Percentiles rank a stretch among this genome's conserved stretches.
Evolutionary conservation across 371 early-diverging fungal species (phyloP).

Genomic region (Apophysomyces variabilis): DNA sequence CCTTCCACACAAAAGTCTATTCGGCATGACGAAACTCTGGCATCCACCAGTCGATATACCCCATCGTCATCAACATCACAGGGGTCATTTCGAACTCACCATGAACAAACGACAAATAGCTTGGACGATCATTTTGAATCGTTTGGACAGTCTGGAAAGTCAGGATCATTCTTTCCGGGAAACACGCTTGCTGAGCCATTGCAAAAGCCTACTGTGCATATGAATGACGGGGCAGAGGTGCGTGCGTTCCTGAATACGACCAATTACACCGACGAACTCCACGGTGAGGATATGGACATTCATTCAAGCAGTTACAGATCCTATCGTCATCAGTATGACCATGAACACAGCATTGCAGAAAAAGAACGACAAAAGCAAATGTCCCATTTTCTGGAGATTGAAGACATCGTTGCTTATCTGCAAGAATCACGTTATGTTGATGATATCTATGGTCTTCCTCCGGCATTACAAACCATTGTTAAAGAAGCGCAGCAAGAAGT

Average conservation of each 20-base stretch:
- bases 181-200: background rate
- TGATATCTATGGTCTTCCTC: constrained; percentile 45
- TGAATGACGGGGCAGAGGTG: constrained; percentile 38
- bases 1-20: constrained; percentile 5
- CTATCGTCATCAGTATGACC: constrained; percentile 42
- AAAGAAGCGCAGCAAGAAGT: constrained; percentile 43
- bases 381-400: constrained; percentile 26
- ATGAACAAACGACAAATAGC: background rate
- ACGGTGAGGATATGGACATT: constrained; percentile 37
- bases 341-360: constrained; percentile 38
- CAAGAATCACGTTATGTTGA: constrained; percentile 35
- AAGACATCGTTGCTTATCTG: constrained; percentile 48
- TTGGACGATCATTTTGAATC: constrained; percentile 4
- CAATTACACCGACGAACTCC: constrained; percentile 35
- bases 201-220: background rate
- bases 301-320: constrained; percentile 29
- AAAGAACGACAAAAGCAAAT: constrained; percentile 18
- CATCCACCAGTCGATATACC: constrained; percentile 4
- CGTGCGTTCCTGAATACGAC: constrained; percentile 32
- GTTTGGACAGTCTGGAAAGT: background rate
- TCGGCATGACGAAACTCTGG: constrained; percentile 4
- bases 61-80: background rate
- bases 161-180: background rate
- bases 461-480: constrained; percentile 27
- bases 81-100: background rate